These are phyloP conservation scores for Exophiala lecanii-corni DNA, from an alignment of 2,329 filamentous ascomycete species.

Conservation along the genomic window DNA sequence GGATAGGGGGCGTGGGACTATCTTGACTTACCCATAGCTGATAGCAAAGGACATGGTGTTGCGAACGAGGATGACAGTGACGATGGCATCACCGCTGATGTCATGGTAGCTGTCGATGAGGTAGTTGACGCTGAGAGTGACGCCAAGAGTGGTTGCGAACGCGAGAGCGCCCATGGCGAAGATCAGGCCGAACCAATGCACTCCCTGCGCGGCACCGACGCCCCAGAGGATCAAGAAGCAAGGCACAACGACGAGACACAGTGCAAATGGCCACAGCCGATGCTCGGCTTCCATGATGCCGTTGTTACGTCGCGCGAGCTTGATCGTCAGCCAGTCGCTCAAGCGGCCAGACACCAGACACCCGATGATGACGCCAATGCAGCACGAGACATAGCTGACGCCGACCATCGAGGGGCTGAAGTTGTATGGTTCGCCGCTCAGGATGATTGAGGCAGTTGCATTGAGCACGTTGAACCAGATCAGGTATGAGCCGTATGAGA, in stretches of 20 bases:
- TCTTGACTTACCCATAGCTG: slow-evolving; percentile 37
- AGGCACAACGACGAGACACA: slow-evolving; percentile 40
- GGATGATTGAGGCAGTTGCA: slow-evolving; percentile 37
- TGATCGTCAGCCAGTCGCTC: slow-evolving; percentile 26
- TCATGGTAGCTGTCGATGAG: slow-evolving; percentile 47
- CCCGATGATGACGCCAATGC: slow-evolving; percentile 18
- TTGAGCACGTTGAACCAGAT: slow-evolving; percentile 44
- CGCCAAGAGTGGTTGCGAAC: slow-evolving; percentile 40
- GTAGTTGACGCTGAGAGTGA: slow-evolving; percentile 43
- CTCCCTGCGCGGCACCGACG: slow-evolving; percentile 44
- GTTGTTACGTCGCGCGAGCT: slow-evolving; percentile 20
- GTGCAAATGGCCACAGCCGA: slow-evolving; percentile 23
- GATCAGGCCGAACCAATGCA: slow-evolving; percentile 48
- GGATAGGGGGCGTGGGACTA: too few relatives aligned
- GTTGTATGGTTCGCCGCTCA: slow-evolving; percentile 34
- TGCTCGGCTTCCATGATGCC: slow-evolving; percentile 28
- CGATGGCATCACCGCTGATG: slow-evolving; percentile 46
- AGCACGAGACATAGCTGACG: slow-evolving; percentile 33
- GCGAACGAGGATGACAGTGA: slow-evolving; percentile 46
- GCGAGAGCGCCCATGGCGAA: slow-evolving; percentile 47
- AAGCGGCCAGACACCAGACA: slow-evolving; percentile 17
- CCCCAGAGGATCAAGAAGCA: slow-evolving; percentile 47
- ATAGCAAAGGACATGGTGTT: slow-evolving; percentile 50
- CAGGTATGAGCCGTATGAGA: slow-evolving; percentile 36
- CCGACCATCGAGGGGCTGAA: slow-evolving; percentile 38